phyloP scores from a whole-genome alignment of 2,329 filamentous ascomycete species.

The Diaporthe nobilis region DNA sequence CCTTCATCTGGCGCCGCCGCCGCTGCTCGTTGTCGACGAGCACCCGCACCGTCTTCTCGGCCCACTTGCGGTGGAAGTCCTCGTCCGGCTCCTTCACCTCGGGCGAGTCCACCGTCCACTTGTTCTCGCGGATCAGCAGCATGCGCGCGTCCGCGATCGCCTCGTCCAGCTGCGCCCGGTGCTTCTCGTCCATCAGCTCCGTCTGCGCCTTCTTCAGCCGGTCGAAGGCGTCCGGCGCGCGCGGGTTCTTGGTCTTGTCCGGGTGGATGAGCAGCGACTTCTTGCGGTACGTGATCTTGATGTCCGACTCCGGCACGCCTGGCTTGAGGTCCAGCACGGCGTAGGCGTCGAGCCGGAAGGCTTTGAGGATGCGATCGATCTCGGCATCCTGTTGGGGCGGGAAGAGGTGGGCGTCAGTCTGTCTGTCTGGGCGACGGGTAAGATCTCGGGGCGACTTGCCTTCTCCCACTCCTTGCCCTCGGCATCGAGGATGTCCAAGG shows the following conservation, averaged over 20 bases:
- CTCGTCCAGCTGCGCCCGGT: conserved; percentile 88
- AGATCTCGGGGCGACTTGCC: conserved; percentile 59
- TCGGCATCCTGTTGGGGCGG: conserved; percentile 80
- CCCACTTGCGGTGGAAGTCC: conserved; percentile 84
- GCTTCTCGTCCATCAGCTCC: conserved; percentile 93
- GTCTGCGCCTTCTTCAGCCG: conserved; percentile 95
- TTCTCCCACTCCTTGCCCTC: conserved; percentile 95
- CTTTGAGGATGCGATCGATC: conserved; percentile 92
- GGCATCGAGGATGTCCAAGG: conserved; percentile 83
- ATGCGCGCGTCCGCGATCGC: conserved; percentile 96
- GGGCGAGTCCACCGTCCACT: conserved; percentile 89
- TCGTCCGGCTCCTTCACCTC: conserved; percentile 84
- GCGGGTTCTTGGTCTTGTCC: conserved; percentile 94
- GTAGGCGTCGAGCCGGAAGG: conserved; percentile 86
- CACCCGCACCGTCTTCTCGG: conserved; percentile 89
- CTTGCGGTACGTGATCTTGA: conserved; percentile 93
- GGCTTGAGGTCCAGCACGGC: conserved; percentile 96
- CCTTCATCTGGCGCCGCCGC: conserved; percentile 87
- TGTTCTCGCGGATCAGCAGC: conserved; percentile 93
- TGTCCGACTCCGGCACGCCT: conserved; percentile 94
- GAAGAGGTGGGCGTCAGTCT: neutral
- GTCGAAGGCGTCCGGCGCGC: conserved; percentile 95
- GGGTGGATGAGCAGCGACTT: conserved; percentile 99
- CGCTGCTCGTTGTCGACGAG: conserved; percentile 94
- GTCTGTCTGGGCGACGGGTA: neutral